A percentile compares a stretch with the other conserved stretches of the same genome.
Evolutionary conservation across 148 eudicot species (phyloP).

Genomic region (Rhododendron ferrugineum): DNA sequence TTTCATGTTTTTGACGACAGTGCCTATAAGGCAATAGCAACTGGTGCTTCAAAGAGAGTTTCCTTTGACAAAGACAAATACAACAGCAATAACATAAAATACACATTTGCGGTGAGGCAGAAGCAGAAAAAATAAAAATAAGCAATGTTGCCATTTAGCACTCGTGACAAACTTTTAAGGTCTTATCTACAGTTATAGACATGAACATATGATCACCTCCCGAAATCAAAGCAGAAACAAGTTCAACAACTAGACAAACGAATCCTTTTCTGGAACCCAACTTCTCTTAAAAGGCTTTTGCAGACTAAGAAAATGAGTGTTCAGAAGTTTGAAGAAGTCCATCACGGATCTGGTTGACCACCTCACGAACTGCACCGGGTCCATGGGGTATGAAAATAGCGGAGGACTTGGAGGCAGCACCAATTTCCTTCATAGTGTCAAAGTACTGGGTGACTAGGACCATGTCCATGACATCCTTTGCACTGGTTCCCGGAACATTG

Average conservation of each 20-base stretch:
- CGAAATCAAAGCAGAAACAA: neutral
- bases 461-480: constrained; percentile 15
- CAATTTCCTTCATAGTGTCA: constrained; percentile 38
- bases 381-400: constrained; percentile 32
- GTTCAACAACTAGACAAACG: neutral
- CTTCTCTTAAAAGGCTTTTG: neutral
- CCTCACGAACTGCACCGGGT: constrained; percentile 30
- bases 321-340: constrained; percentile 31
- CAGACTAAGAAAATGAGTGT: neutral
- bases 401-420: constrained; percentile 26
- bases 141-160: neutral
- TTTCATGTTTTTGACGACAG: neutral
- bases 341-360: constrained; percentile 28
- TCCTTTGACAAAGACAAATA: neutral
- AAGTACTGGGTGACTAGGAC: constrained; percentile 18
- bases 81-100: neutral
- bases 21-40: neutral
- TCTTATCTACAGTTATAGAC: neutral
- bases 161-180: neutral
- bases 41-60: neutral
- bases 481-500: constrained; percentile 8
- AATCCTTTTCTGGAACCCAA: neutral
- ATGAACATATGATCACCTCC: neutral
- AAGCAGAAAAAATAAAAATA: neutral
- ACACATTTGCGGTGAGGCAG: neutral